Base-by-base conservation (phyloP, 2,329 filamentous ascomycete species). In the Botrytis fragariae region DNA sequence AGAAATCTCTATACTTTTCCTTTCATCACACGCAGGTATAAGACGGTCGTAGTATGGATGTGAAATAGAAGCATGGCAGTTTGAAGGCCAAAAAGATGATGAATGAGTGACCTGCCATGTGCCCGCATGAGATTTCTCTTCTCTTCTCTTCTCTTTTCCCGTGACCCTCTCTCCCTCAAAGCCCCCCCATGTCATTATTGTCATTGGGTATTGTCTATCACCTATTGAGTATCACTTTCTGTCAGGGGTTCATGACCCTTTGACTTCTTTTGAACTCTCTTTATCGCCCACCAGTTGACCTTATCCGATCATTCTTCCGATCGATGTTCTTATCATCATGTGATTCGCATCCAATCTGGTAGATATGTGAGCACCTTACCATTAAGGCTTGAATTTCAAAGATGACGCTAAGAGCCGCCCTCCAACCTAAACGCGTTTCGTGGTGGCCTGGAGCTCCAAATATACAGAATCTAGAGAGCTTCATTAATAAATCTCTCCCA, bases 371-470 rank as follows among this genome's bases (percentile, higher is more conserved):
- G 14, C 1, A 20, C 72, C 67, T 72, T 51, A 69, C 0, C 3
- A 25, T 35, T 20, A 64, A 48, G 69, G 61, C 69, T 63, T 29
- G 42, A n/a, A 20, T 18, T 37, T n/a, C 48, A 16, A 12, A 60
- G 14, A 61, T 61, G 51, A 70, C 51, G 68, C 60, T 72, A 72
- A 67, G 37, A 72, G 69, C 69, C 69, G 69, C 69, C 69, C 69
- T 62, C 59, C 69, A 59, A 72, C 69, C 75, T 75, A 77, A 75
- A 79, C 79, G 78, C 79, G 79, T 76, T 76, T 77, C 74, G 76
- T 76, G 73, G 74, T 80, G 79, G 79, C 79, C 79, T 81, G 76
- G 76, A 79, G 79, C 74, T 78, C 37, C 74, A n/a, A 57, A 73
- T 76, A 51, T 74, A 72, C 60, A 32, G 70, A 72, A 71, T 74